These are phyloP conservation scores for Arctium minus DNA, from an alignment of 129 eudicot genomes.

Conservation along the genomic window DNA sequence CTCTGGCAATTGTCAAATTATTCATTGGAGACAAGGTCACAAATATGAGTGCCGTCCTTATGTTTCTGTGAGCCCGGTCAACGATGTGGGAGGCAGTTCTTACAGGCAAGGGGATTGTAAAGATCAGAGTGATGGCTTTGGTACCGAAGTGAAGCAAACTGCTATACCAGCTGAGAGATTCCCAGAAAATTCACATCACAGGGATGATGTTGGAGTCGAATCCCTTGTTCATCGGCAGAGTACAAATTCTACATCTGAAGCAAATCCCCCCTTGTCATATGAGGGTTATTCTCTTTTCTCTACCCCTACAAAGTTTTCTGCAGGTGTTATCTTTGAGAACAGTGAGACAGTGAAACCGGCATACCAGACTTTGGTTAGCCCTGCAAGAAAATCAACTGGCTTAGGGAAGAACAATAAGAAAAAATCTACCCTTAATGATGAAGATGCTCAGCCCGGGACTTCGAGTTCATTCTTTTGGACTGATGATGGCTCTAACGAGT, in stretches of 20 bases:
- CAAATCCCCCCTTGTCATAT: neutral
- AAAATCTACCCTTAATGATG: conserved; percentile 23
- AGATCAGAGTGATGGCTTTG: conserved; percentile 23
- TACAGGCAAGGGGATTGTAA: conserved; percentile 27
- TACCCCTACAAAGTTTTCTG: conserved; percentile 15
- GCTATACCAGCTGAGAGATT: conserved; percentile 18
- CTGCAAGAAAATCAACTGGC: conserved; percentile 12
- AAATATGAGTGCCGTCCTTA: conserved; percentile 73
- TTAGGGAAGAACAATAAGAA: conserved; percentile 14
- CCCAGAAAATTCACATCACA: conserved; percentile 9
- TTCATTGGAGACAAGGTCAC: conserved; percentile 98
- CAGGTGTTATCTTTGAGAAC: conserved; percentile 12
- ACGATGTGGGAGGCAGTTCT: conserved; percentile 27
- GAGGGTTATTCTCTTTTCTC: conserved; percentile 22
- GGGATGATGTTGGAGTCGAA: conserved; percentile 26
- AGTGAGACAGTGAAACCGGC: conserved; percentile 30
- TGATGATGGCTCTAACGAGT: conserved; percentile 32
- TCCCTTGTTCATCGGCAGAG: conserved; percentile 10
- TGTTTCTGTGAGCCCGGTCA: conserved; percentile 11
- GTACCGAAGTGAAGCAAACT: conserved; percentile 27
- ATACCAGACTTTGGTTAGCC: conserved; percentile 6
- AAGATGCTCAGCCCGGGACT: conserved; percentile 25
- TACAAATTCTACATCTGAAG: conserved; percentile 3
- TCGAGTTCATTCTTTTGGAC: conserved; percentile 33
- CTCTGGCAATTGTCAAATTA: conserved; percentile 89